Conservation (phyloP, 208 protist species). For the Vickermania ingenoplastis region DNA sequence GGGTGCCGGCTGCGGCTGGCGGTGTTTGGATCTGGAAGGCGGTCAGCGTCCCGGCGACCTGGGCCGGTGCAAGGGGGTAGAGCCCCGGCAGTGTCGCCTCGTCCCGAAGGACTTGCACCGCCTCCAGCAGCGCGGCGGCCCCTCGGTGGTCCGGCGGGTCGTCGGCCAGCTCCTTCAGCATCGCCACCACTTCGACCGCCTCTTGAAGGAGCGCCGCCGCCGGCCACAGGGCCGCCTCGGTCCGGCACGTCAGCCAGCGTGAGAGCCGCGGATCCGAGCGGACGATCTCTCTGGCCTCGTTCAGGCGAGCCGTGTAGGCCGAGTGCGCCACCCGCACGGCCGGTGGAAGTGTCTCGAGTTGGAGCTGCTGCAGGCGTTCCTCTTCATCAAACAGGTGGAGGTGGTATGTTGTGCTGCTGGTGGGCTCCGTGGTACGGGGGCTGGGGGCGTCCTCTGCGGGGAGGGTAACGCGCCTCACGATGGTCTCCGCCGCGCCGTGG, state of each 20-base stretch:
- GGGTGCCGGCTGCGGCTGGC: slow-evolving; percentile 3
- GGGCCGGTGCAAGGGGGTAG: slow-evolving; percentile 39
- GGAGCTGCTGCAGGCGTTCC: slow-evolving; percentile 32
- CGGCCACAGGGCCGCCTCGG: slow-evolving; percentile 46
- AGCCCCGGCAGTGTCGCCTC: slow-evolving; percentile 43
- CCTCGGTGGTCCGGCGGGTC: slow-evolving; percentile 10
- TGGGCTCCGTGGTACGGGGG: background rate
- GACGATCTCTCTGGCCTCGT: slow-evolving; percentile 42
- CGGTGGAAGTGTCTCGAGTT: background rate
- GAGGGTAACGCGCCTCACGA: slow-evolving; percentile 20
- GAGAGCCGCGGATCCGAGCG: slow-evolving; percentile 26
- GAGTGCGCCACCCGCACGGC: slow-evolving; percentile 14
- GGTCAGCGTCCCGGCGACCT: slow-evolving; percentile 23
- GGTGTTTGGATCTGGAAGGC: slow-evolving; percentile 15
- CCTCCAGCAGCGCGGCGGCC: slow-evolving; percentile 21
- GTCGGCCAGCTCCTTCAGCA: slow-evolving; percentile 35
- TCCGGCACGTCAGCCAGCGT: slow-evolving; percentile 25
- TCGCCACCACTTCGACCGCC: slow-evolving; percentile 33
- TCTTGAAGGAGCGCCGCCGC: slow-evolving; percentile 16
- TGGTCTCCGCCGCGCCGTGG: slow-evolving; percentile 38
- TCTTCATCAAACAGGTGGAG: slow-evolving; percentile 55
- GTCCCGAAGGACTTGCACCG: slow-evolving; percentile 23
- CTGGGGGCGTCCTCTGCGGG: slow-evolving; percentile 6
- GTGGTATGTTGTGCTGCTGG: slow-evolving; percentile 12
- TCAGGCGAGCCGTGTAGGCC: slow-evolving; percentile 28